Evolutionary conservation across 495 filamentous ascomycete species (phyloP).

Genomic region (Entonaema liquescens): DNA sequence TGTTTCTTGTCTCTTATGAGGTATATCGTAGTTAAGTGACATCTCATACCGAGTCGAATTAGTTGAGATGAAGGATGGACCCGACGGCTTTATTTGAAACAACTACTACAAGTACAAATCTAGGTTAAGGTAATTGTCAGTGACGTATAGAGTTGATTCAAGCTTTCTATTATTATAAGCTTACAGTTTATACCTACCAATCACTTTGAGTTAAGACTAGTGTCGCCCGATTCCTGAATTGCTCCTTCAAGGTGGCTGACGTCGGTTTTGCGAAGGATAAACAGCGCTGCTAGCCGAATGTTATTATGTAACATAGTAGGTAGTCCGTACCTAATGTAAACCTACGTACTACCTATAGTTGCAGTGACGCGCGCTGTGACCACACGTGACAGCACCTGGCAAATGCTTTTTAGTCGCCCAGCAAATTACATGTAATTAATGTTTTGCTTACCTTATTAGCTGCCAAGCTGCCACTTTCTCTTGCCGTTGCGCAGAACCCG

Average conservation of each 20-base stretch:
- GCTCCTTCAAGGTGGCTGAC: not conserved
- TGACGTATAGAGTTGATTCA: not conserved
- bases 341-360: not conserved
- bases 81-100: not conserved
- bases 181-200: not conserved
- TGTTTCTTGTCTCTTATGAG: not conserved
- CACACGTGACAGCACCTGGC: constrained; percentile 40
- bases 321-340: not conserved
- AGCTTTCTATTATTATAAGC: not conserved
- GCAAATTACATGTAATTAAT: constrained; percentile 33
- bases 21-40: not conserved
- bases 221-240: not conserved
- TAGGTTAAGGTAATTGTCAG: not conserved
- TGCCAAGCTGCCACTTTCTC: not conserved
- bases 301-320: not conserved
- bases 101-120: not conserved
- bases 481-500: not conserved
- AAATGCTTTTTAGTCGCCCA: constrained; percentile 22
- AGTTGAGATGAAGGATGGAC: not conserved
- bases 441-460: constrained; percentile 15
- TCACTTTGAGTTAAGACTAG: not conserved
- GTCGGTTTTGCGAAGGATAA: not conserved
- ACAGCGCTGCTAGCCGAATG: not conserved
- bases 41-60: not conserved
- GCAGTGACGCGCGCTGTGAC: not conserved